Evolutionary conservation across 305 asterid genomes (phyloP).

Genomic region (Solanum hybrid): DNA sequence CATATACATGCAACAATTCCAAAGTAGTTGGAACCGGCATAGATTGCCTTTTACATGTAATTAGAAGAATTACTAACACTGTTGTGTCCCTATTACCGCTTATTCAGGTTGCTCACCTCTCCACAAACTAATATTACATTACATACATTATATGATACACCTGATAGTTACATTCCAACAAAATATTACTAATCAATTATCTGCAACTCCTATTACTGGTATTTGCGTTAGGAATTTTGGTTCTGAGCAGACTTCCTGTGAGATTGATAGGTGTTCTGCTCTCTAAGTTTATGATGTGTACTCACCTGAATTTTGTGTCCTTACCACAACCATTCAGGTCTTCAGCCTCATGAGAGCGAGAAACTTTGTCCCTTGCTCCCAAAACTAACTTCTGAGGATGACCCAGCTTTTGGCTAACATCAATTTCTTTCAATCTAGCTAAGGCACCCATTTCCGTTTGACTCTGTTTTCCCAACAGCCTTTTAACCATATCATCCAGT

Average conservation of each 20-base stretch:
- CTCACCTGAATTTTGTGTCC: constrained; percentile 30
- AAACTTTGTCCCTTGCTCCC: constrained; percentile 29
- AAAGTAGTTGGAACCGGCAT: not conserved
- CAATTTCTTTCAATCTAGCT: constrained; percentile 23
- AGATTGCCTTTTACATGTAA: not conserved
- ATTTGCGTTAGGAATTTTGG: not conserved
- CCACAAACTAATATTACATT: not conserved
- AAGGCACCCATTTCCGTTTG: constrained; percentile 19
- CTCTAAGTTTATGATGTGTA: not conserved
- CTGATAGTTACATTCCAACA: not conserved
- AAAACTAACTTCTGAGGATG: constrained; percentile 36
- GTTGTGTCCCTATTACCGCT: not conserved
- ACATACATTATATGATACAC: not conserved
- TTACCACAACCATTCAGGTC: constrained; percentile 7
- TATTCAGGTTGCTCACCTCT: not conserved
- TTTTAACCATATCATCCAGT: constrained; percentile 63
- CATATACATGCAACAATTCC: not conserved
- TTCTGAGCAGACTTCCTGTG: not conserved
- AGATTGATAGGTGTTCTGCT: not conserved
- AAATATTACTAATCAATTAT: not conserved
- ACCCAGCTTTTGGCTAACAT: constrained; percentile 37
- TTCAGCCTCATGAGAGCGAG: not conserved
- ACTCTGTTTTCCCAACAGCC: constrained; percentile 30
- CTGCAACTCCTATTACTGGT: not conserved
- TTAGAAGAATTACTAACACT: not conserved